phyloP scores from a whole-genome alignment of 2,329 filamentous ascomycete genomes.

The Periconia sp. region DNA sequence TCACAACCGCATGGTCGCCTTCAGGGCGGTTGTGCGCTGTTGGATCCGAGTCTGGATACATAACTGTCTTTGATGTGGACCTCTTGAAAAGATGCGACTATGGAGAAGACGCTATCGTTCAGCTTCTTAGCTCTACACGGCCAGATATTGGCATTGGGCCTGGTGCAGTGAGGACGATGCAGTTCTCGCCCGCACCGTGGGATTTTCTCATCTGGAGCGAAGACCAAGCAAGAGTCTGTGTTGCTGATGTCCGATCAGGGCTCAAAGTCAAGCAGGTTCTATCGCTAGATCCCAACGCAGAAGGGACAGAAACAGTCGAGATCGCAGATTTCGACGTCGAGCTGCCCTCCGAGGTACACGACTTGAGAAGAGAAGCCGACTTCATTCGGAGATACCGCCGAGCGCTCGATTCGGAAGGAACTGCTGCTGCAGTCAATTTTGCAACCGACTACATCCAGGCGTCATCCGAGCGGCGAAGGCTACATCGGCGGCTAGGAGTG shows the following conservation, averaged over 20 bases:
- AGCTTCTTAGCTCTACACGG: slow-evolving; percentile 78
- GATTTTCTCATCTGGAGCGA: slow-evolving; percentile 95
- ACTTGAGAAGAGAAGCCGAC: slow-evolving; percentile 55
- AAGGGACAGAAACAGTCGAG: slow-evolving; percentile 62
- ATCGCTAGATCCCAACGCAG: slow-evolving; percentile 63
- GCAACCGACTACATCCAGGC: slow-evolving; percentile 53
- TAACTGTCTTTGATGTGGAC: slow-evolving; percentile 73
- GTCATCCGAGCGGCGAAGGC: slow-evolving; percentile 38
- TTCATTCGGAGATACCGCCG: slow-evolving; percentile 52
- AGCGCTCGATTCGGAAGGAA: slow-evolving; percentile 45
- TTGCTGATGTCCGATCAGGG: slow-evolving; percentile 73
- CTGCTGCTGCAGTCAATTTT: slow-evolving; percentile 44
- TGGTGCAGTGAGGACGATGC: slow-evolving; percentile 88
- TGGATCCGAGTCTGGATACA: slow-evolving; percentile 80
- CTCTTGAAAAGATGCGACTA: slow-evolving; percentile 48
- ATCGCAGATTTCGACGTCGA: slow-evolving; percentile 58
- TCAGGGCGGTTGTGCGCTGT: slow-evolving; percentile 75
- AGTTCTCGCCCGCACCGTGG: slow-evolving; percentile 87
- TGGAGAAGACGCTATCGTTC: slow-evolving; percentile 70
- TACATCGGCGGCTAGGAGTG: slow-evolving; percentile 43
- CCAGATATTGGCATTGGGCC: slow-evolving; percentile 62
- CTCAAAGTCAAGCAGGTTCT: slow-evolving; percentile 73
- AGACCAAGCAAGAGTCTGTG: slow-evolving; percentile 76
- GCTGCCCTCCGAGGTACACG: slow-evolving; percentile 50
- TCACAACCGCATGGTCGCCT: slow-evolving; percentile 77